Evolutionary conservation across 352 stramenopile genomes (phyloP), one percentile per base, ranked within the genome.

Genomic region (Poterioochromonas sp.): DNA sequence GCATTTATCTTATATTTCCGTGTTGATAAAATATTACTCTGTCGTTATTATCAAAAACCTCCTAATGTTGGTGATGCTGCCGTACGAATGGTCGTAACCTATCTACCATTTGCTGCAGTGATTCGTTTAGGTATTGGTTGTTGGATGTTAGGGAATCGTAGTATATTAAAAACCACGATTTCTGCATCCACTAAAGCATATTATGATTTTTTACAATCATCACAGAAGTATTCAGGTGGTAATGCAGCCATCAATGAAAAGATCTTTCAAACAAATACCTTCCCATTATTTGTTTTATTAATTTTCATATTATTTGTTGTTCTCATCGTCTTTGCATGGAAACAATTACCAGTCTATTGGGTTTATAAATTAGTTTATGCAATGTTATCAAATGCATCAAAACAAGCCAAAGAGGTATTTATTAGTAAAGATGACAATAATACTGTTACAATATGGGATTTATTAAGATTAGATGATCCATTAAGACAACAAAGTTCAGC

Each of bases 71-170:
- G 65, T 40, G 65, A 74, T 54, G 65, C 65, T n/a, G 43, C 41
- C 11, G 53, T 74, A 26, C 37, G 65, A 15, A 18, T 58, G 35
- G 65, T 74, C 0, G 1, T 74, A 2, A 29, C 8, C 35, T 39
- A 54, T 1, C 12, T 74, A 22, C 65, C 65, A 12, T 51, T n/a
- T 35, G 65, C 65, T 40, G 20, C 39, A 18, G 12, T 74, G 5
- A 74, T 74, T 58, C 65, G 65, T n/a, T 37, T 74, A 1, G 37
- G 39, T 12, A 35, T 74, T 40, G 65, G 37, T 54, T 74, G 65
- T 54, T 74, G 65, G 65, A 74, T 74, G 65, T 74, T 58, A 39
- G 41, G 65, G 1, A 53, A 54, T 39, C n/a, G 5, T 11, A n/a
- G 34, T 35, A 54, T 74, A 12, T 51, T 58, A n/a, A 54, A 11